phyloP scores from a whole-genome alignment of 352 stramenopile species.

The Phytopythium aichiense region DNA sequence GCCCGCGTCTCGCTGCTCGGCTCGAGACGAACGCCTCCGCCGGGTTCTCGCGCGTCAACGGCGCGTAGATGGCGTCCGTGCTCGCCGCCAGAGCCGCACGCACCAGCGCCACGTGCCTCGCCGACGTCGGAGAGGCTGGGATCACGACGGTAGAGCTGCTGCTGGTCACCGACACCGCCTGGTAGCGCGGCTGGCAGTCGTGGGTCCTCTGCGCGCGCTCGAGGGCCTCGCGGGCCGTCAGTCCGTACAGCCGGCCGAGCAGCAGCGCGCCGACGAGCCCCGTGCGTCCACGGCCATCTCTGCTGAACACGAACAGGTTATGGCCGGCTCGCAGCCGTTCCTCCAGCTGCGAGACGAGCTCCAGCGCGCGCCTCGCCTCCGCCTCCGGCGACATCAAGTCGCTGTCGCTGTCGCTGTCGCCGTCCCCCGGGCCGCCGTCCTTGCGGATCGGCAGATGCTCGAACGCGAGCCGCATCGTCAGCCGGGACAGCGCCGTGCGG shows the following conservation, averaged over 20 bases:
- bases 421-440: slow-evolving; percentile 21
- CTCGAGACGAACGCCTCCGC: slow-evolving; percentile 25
- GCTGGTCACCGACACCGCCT: slow-evolving; percentile 12
- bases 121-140: slow-evolving; percentile 43
- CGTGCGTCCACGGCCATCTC: slow-evolving; percentile 61
- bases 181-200: slow-evolving; percentile 50
- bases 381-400: background rate
- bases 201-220: slow-evolving; percentile 62
- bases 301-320: slow-evolving; percentile 77
- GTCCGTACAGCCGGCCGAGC: slow-evolving; percentile 67
- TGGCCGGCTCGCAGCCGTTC: slow-evolving; percentile 37
- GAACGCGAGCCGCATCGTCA: slow-evolving; percentile 50
- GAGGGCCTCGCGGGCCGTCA: slow-evolving; percentile 48
- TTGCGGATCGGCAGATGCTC: slow-evolving; percentile 49
- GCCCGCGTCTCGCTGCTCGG: slow-evolving; percentile 48
- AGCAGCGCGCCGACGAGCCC: slow-evolving; percentile 61
- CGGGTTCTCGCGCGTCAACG: slow-evolving; percentile 47
- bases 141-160: background rate
- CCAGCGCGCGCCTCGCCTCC: background rate
- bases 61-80: slow-evolving; percentile 65
- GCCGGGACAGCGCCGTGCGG: slow-evolving; percentile 17
- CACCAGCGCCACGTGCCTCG: slow-evolving; percentile 41
- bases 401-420: background rate
- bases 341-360: slow-evolving; percentile 26
- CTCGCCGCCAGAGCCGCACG: slow-evolving; percentile 32